A percentile compares a stretch with the other conserved stretches of the same genome.
Evolutionary conservation across 1,284 basidiomycete genomes (phyloP).

Genomic region (Thelephora terrestris): DNA sequence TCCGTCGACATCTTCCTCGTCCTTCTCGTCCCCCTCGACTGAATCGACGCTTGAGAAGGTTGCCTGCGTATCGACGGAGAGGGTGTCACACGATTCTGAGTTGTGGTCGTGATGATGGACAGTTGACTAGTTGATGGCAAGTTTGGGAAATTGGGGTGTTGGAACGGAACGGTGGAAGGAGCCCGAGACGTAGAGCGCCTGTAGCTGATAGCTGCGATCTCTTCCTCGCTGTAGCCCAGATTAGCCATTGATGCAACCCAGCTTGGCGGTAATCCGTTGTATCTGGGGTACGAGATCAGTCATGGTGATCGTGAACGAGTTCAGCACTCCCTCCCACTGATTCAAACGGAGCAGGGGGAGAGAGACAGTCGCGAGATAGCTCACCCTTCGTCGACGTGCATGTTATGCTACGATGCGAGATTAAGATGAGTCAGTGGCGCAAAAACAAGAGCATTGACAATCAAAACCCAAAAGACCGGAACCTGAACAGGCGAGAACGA

Average conservation of each 20-base stretch:
- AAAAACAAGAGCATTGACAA: slow-evolving; percentile 6
- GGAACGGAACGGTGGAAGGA: slow-evolving; percentile 17
- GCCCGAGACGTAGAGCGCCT: slow-evolving; percentile 35
- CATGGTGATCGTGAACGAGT: slow-evolving; percentile 4
- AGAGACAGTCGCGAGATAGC: slow-evolving; percentile 2
- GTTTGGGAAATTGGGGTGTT: no score
- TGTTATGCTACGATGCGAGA: slow-evolving; percentile 44
- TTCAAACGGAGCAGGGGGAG: neutral
- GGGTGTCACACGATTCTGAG: no score
- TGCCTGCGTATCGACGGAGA: no score
- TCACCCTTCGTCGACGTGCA: slow-evolving; percentile 69
- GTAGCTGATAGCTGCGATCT: slow-evolving; percentile 50
- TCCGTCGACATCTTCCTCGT: no score
- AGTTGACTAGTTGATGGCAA: no score
- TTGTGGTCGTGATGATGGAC: no score
- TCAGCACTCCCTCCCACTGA: neutral
- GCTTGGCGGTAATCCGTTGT: slow-evolving; percentile 59
- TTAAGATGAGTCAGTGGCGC: neutral
- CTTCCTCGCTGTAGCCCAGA: slow-evolving; percentile 55
- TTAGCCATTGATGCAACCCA: slow-evolving; percentile 53
- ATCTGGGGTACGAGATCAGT: slow-evolving; percentile 27
- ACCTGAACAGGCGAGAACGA: neutral
- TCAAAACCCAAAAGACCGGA: slow-evolving; percentile 3
- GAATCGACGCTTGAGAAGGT: no score
- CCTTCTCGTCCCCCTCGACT: no score